A percentile compares a stretch with the other conserved stretches of the same genome.
Evolutionary conservation across 73 alveolate genomes (phyloP).

Genomic region (Uronychia setigera): DNA sequence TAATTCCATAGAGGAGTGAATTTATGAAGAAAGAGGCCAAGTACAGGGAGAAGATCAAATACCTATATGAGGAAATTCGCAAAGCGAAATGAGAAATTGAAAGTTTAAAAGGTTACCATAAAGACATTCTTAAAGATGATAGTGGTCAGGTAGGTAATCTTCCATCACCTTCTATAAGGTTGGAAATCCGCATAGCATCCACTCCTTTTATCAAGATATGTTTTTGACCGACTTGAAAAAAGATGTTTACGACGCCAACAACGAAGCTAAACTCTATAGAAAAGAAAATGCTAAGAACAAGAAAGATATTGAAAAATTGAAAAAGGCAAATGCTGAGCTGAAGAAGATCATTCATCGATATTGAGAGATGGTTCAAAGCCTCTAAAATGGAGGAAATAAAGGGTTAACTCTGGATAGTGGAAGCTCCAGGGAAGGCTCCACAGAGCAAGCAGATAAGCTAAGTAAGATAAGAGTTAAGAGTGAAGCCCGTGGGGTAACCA

Average conservation of each 20-base stretch:
- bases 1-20: not conserved
- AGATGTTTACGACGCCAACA: not conserved
- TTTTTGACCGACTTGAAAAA: not conserved
- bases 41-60: not conserved
- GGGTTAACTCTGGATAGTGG: not conserved
- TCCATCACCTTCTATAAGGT: too few species aligned
- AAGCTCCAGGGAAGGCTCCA: not conserved
- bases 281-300: not conserved
- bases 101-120: too few species aligned
- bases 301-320: not conserved
- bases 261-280: not conserved
- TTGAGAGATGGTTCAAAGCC: not conserved
- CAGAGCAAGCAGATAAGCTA: not conserved
- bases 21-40: not conserved
- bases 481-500: not conserved
- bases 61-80: not conserved
- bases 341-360: not conserved
- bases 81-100: not conserved
- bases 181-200: not conserved
- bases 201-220: not conserved
- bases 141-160: too few species aligned
- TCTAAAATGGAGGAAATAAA: not conserved
- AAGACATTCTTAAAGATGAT: not conserved
- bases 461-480: not conserved
- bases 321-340: not conserved